Evolutionary conservation across 768 basidiomycete species (phyloP).

Genomic region (Mycena crocata): DNA sequence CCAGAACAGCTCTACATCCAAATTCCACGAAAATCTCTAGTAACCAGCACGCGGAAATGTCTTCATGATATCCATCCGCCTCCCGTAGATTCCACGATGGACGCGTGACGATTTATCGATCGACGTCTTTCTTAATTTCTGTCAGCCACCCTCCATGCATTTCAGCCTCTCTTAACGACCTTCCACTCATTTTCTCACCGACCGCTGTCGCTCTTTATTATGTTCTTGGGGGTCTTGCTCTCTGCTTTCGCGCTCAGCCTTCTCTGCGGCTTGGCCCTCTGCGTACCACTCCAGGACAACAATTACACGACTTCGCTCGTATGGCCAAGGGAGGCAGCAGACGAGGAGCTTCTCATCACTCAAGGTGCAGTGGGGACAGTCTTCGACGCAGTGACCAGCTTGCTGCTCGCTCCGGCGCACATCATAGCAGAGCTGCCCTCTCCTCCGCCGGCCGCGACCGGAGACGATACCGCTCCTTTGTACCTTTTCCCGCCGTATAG

Average conservation of each 20-base stretch:
- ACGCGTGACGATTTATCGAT: not conserved
- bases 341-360: not conserved
- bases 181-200: not conserved
- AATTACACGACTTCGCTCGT: constrained; percentile 4
- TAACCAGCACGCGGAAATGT: not conserved
- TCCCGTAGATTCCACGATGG: not conserved
- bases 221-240: constrained; percentile 15
- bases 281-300: constrained; percentile 19
- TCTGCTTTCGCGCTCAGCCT: constrained; percentile 18
- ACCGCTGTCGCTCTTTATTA: not conserved
- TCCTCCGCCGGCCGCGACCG: not conserved
- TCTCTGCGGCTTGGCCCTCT: constrained; percentile 15
- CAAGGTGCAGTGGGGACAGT: not conserved
- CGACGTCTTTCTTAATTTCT: constrained; percentile 1
- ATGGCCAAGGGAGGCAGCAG: not conserved
- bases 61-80: not conserved
- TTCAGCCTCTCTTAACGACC: not conserved
- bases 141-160: constrained; percentile 18
- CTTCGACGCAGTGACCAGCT: constrained; percentile 8
- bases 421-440: constrained; percentile 2
- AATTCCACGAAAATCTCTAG: constrained; percentile 11
- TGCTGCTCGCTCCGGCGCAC: constrained; percentile 14
- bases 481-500: not conserved
- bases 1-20: not conserved
- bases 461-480: constrained; percentile 2